Evolutionary conservation across 2,329 filamentous ascomycete genomes (phyloP), one percentile per base, ranked within the genome.

Genomic region (Rutstroemia sp.): DNA sequence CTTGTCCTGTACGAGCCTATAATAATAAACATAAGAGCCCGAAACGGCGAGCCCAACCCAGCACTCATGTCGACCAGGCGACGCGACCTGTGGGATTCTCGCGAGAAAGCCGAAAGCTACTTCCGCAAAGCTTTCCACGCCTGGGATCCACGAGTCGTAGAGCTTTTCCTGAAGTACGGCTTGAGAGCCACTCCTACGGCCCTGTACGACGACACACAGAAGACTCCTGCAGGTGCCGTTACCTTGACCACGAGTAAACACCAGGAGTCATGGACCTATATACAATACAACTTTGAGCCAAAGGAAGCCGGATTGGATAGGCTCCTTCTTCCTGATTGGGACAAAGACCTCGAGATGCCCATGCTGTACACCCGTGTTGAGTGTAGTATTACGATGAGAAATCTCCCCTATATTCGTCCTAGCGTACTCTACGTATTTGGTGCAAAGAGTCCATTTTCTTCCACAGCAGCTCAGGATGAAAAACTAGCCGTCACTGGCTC

Each of bases 221-320:
- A 8, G 7, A 6, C 8, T 30, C 25, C 16, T 4, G 46, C 46
- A 37, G 27, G 21, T 8, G 25, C 45, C 21, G 14, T 91, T 1
- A 92, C 89, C 0, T 77, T 92, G 3, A 81, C 82, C 2, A 97
- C 92, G 0, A 86, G 89, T 0, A 90, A 92, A 65, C 87, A 95
- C 70, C 89, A 96, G 68, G 90, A 95, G 74, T 87, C 94, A 56
- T 85, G 89, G 66, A 90, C 84, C 1, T 94, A 86, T 68, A 72
- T 88, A 61, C 79, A 87, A 0, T 80, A 83, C 0, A 80, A 81
- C 57, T 82, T 65, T 61, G 61, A 70, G 4, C 62, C 77, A 3
- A 76, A 73, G 2, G 80, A 84, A 62, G 69, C 78, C 14, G 73
- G n/a, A 5, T 16, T 17, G 12, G n/a, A 14, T 41, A 17, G n/a